A percentile compares a stretch with the other conserved stretches of the same genome.
phyloP scores from a whole-genome alignment of 2,329 filamentous ascomycete genomes.

The Whalleya microplaca region DNA sequence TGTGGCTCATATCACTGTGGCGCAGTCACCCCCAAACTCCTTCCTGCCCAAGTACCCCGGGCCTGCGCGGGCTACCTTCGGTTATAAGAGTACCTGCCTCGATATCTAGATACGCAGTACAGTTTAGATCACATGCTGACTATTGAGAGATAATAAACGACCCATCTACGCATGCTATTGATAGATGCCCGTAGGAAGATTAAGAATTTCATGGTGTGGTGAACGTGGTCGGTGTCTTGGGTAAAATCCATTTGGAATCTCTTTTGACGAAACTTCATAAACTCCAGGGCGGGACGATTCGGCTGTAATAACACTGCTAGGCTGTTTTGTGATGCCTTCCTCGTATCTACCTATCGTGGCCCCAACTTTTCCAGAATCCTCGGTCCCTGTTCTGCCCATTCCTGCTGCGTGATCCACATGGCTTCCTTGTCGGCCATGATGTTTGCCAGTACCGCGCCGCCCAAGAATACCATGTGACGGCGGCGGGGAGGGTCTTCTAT shows the following conservation, averaged over 20 bases:
- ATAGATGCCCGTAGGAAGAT: not conserved
- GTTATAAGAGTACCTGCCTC: too few species aligned
- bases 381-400: conserved; percentile 93
- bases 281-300: conserved; percentile 17
- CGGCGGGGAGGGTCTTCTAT: conserved; percentile 97
- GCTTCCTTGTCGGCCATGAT: conserved; percentile 99
- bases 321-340: not conserved
- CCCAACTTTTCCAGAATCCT: conserved; percentile 90
- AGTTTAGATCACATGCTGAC: too few species aligned
- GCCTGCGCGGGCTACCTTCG: too few species aligned
- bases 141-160: not conserved
- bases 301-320: conserved; percentile 5
- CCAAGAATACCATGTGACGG: conserved; percentile 99
- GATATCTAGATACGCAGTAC: too few species aligned
- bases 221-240: not conserved
- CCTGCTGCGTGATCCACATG: conserved; percentile 98
- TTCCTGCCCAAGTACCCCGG: too few species aligned
- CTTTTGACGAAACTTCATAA: conserved; percentile 22
- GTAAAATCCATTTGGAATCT: conserved; percentile 9
- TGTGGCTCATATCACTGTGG: conserved; percentile 16
- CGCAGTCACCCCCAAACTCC: conserved; percentile 26
- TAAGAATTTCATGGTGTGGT: not conserved
- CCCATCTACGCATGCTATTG: not conserved
- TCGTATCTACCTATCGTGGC: conserved; percentile 65
- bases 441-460: conserved; percentile 93